phyloP scores from a whole-genome alignment of 2,329 filamentous ascomycete species.

The Colletotrichum orchidophilum region DNA sequence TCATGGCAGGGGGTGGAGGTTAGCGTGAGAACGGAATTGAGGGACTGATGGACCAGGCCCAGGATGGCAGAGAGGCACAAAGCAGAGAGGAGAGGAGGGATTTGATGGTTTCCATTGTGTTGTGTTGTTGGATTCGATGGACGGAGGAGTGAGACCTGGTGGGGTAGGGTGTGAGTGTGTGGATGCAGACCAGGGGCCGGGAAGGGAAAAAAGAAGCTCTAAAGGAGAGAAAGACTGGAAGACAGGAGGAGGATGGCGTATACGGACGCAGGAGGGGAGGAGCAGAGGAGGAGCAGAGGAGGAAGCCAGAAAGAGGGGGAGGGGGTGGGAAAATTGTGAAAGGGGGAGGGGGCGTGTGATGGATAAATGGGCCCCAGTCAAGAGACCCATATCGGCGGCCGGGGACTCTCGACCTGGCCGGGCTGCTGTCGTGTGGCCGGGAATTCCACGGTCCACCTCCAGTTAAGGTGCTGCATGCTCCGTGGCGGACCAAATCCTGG shows the following conservation, averaged over 20 bases:
- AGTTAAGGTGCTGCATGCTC: background rate
- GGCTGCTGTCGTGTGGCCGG: constrained; percentile 21
- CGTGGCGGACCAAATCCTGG: background rate
- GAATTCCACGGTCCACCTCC: background rate
- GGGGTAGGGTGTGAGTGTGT: background rate
- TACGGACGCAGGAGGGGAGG: background rate
- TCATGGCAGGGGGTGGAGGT: constrained; percentile 8
- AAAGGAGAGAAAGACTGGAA: background rate
- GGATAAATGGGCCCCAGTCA: background rate
- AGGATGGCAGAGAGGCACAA: constrained; percentile 16
- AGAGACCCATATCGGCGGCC: background rate
- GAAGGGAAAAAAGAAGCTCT: background rate
- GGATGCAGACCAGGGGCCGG: constrained; percentile 17
- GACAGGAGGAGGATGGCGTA: background rate
- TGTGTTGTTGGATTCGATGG: background rate
- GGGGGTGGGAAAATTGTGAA: background rate
- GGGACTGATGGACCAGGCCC: constrained; percentile 15
- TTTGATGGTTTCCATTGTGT: background rate
- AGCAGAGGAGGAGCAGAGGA: background rate
- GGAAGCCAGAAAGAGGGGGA: background rate
- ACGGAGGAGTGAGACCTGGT: constrained; percentile 7
- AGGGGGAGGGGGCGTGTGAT: background rate
- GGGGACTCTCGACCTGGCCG: constrained; percentile 14
- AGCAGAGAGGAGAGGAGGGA: background rate
- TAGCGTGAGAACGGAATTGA: constrained; percentile 6